These are phyloP conservation scores for Claviceps sp. DNA, from an alignment of 2,329 filamentous ascomycete genomes.

Conservation along the genomic window DNA sequence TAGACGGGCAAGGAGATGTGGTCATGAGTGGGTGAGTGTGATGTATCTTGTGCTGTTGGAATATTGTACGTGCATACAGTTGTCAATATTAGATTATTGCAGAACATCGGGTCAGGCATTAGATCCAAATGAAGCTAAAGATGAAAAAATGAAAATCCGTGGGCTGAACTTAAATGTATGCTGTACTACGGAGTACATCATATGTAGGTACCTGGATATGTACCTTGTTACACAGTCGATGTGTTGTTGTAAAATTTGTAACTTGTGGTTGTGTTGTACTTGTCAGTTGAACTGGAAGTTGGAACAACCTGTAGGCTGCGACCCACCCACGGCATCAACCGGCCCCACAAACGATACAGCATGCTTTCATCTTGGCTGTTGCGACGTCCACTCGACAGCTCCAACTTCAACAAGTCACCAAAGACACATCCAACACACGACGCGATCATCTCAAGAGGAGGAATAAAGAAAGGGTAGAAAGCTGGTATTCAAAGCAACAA, in stretches of 20 bases:
- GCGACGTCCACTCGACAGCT: neutral
- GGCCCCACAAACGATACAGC: too few species aligned
- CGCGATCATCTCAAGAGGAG: neutral
- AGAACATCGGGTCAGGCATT: neutral
- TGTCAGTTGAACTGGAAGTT: too few species aligned
- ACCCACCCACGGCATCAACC: too few species aligned
- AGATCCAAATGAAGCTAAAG: neutral
- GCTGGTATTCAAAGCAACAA: neutral
- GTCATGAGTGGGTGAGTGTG: conserved; percentile 3
- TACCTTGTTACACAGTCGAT: too few species aligned
- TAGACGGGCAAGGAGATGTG: conserved; percentile 15
- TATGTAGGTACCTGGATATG: too few species aligned
- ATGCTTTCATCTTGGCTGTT: neutral
- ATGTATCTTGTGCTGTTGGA: neutral
- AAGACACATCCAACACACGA: neutral
- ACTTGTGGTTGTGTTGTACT: too few species aligned
- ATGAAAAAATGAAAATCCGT: neutral
- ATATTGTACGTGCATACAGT: neutral
- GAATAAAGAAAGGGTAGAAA: neutral
- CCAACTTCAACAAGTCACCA: neutral
- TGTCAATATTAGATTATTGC: neutral
- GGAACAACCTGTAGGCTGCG: too few species aligned
- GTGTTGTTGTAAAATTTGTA: too few species aligned
- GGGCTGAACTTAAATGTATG: too few species aligned
- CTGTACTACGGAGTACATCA: too few species aligned